Base-by-base conservation (phyloP, 2,329 filamentous ascomycete genomes). In the Neofusicoccum sp. region DNA sequence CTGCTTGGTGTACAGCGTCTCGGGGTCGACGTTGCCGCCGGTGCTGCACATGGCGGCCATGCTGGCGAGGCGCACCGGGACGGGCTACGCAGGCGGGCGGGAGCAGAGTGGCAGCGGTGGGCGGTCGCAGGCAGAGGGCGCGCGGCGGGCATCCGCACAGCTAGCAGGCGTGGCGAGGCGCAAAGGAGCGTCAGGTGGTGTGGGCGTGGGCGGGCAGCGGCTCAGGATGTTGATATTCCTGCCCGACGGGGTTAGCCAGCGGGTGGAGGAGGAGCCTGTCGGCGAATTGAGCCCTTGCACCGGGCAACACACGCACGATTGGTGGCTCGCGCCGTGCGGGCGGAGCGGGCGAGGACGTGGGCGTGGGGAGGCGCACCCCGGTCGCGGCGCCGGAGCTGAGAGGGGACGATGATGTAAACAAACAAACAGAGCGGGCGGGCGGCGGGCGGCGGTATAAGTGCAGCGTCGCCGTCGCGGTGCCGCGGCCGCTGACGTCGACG, bases 1-100 rank as follows among this genome's bases (percentile, higher is more conserved):
- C 67, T 82, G 79, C 78, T 96, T 97, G 64, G 91, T 96, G 76
- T 97, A 99, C 58, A 98, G 83, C 63, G 88, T 86, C 78, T 96
- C 92, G 3, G 95, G 95, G 77, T 98, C 93, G 59, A 90, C 83
- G 34, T 81, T 79, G 61, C 82, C 82, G 74, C 70, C 61, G 26
- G 60, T 49, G 62, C 53, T 61, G 58, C 53, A 60, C 58, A 58
- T 62, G 28, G 45, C 57, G 34, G 45, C 49, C 49, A 53, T 56
- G 51, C n/a, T 56, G 36, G 28, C 38, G 51, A 28, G 28, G 51
- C n/a, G n/a, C n/a, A n/a, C n/a, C n/a, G n/a, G n/a, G 14, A 38
- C 7, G 34, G n/a, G 26, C 26, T 24, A 44, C 57, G 43, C 57
- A 34, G 33, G 44, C 11, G 38, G 28, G 24, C 11, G 36, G 24